These are phyloP conservation scores for Colletotrichum shisoi DNA, from an alignment of 2,329 filamentous ascomycete species.

Conservation along the genomic window DNA sequence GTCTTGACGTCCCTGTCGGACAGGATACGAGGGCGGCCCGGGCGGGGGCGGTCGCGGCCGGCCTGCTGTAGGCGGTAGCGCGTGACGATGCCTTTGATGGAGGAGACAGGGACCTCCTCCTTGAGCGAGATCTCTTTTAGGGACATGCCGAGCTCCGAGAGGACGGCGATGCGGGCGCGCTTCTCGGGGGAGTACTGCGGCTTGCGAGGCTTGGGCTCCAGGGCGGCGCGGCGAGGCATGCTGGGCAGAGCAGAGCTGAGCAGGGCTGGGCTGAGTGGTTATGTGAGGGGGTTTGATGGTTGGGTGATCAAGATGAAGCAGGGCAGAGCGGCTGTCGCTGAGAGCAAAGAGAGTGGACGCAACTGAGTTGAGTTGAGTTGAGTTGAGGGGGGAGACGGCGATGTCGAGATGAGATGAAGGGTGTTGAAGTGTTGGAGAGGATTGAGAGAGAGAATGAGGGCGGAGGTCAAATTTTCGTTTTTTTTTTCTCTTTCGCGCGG, in stretches of 20 bases:
- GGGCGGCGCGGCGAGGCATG: conserved; percentile 38
- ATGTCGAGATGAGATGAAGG: conserved; percentile 5
- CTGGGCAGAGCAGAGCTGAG: neutral
- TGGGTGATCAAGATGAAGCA: neutral
- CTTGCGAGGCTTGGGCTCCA: conserved; percentile 37
- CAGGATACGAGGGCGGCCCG: conserved; percentile 35
- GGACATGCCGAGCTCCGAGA: conserved; percentile 38
- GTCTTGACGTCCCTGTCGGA: conserved; percentile 38
- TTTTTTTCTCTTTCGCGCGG: conserved; percentile 22
- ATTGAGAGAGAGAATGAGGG: conserved; percentile 24
- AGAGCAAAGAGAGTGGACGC: neutral
- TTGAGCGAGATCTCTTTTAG: conserved; percentile 38
- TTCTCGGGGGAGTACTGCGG: conserved; percentile 39
- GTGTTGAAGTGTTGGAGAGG: neutral
- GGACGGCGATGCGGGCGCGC: conserved; percentile 37
- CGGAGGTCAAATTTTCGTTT: conserved; percentile 34
- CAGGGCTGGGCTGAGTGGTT: neutral
- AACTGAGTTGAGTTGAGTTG: conserved; percentile 22
- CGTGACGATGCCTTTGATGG: conserved; percentile 39
- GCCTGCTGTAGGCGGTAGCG: conserved; percentile 38
- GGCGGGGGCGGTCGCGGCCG: conserved; percentile 35
- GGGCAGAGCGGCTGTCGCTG: conserved; percentile 3
- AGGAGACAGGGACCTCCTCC: conserved; percentile 37
- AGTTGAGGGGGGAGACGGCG: neutral
- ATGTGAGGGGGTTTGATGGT: neutral